Evolutionary conservation across 495 filamentous ascomycete genomes (phyloP).

Genomic region (Tuber microsphaerosporum): DNA sequence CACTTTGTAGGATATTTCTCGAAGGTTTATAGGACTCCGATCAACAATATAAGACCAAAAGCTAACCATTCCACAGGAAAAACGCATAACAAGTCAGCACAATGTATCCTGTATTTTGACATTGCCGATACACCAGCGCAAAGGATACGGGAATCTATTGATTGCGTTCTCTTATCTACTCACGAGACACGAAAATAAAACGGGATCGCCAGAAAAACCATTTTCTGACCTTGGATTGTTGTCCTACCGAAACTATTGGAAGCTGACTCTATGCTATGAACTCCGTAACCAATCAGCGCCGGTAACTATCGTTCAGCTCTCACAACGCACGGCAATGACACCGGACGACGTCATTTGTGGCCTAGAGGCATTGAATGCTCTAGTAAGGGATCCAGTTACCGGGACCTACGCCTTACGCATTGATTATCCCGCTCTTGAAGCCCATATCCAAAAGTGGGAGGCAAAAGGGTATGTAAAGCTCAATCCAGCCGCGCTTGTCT

Average conservation of each 20-base stretch:
- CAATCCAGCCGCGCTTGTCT: slow-evolving; percentile 72
- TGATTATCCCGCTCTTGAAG: slow-evolving; percentile 69
- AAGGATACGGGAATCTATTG: slow-evolving; percentile 90
- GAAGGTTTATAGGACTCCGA: slow-evolving; percentile 47
- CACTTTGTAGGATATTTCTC: slow-evolving; percentile 99
- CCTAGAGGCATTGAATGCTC: slow-evolving; percentile 75
- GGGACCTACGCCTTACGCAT: slow-evolving; percentile 80
- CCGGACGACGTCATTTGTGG: slow-evolving; percentile 92
- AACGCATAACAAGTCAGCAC: slow-evolving; percentile 86
- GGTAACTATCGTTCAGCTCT: slow-evolving; percentile 57
- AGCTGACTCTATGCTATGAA: slow-evolving; percentile 76
- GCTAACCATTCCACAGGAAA: slow-evolving; percentile 52
- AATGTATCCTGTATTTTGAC: slow-evolving; percentile 97
- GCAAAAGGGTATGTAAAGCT: slow-evolving; percentile 77
- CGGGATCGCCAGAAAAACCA: slow-evolving; percentile 93
- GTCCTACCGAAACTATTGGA: slow-evolving; percentile 96
- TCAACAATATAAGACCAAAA: neutral
- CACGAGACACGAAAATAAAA: slow-evolving; percentile 86
- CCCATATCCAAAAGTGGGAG: slow-evolving; percentile 81
- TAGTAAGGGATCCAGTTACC: slow-evolving; percentile 84
- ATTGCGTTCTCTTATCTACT: slow-evolving; percentile 98
- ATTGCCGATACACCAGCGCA: slow-evolving; percentile 89
- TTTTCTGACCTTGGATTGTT: slow-evolving; percentile 96
- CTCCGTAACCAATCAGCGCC: slow-evolving; percentile 59
- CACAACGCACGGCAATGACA: slow-evolving; percentile 87